Conservation (phyloP, 192 early-diverging fungal species). For the Backusella macrospora region DNA sequence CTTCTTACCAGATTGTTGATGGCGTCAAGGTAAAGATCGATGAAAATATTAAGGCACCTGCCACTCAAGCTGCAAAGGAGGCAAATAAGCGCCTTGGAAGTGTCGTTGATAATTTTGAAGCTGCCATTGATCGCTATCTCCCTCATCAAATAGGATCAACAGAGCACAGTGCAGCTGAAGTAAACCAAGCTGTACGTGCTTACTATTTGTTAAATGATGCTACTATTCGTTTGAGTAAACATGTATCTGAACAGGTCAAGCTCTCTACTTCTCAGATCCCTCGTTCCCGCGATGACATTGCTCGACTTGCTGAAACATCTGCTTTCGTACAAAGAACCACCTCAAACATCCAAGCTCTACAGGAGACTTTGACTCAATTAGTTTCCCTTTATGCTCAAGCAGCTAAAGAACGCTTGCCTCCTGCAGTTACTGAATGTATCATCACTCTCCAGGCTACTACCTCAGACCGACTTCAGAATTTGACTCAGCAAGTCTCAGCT, state of each 20-base stretch:
- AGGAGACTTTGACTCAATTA: constrained; percentile 29
- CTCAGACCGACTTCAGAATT: constrained; percentile 25
- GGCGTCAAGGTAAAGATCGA: constrained; percentile 37
- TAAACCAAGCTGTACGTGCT: constrained; percentile 41
- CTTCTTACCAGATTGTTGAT: constrained; percentile 55
- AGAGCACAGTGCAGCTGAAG: constrained; percentile 25
- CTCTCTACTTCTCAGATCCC: constrained; percentile 32
- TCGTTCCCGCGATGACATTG: constrained; percentile 31
- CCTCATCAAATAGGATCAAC: constrained; percentile 26
- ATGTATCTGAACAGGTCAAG: constrained; percentile 33
- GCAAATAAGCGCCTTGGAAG: constrained; percentile 32
- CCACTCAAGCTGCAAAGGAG: constrained; percentile 53
- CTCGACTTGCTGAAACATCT: constrained; percentile 32
- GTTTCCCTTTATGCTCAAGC: constrained; percentile 34
- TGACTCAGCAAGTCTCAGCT: constrained; percentile 29
- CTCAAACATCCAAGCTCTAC: constrained; percentile 30
- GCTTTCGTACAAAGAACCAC: constrained; percentile 33
- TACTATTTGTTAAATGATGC: constrained; percentile 35
- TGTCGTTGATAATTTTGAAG: constrained; percentile 62
- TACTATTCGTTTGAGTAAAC: constrained; percentile 34
- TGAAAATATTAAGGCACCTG: constrained; percentile 31
- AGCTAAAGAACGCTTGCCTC: constrained; percentile 29
- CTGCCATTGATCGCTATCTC: constrained; percentile 43
- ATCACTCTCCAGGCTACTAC: constrained; percentile 18
- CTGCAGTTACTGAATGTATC: constrained; percentile 31